Base-by-base conservation (phyloP, 2,329 filamentous ascomycete species). In the Helicocarpus griseus region DNA sequence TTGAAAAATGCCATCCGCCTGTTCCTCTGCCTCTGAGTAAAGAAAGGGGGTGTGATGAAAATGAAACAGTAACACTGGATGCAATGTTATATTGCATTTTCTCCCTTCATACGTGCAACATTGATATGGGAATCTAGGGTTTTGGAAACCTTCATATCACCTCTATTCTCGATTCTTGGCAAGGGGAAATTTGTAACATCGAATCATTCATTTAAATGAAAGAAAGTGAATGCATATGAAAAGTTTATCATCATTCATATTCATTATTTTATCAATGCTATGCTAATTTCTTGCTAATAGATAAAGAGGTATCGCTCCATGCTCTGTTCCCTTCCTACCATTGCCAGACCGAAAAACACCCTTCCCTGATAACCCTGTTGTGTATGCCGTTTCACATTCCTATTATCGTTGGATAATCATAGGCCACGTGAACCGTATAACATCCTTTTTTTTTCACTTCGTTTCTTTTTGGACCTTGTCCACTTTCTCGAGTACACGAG, bases 401-500 rank as follows among this genome's bases (percentile, higher is more conserved):
- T 21, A n/a, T 41, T 6, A n/a, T 41, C 13, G 22, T 26, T 26
- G 39, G n/a, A n/a, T n/a, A n/a, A n/a, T n/a, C n/a, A n/a, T n/a
- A n/a, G n/a, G n/a, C n/a, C n/a, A n/a, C n/a, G n/a, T n/a, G 13
- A n/a, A 8, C 6, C 40, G 22, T 44, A 44, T 28, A 35, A 48
- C 19, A 35, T 8, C 2, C 2, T 2, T 39, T 5, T 8, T 40
- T 9, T 4, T 43, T 51, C 67, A 72, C 61, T 70, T 71, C 54
- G 65, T 61, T 49, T 70, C 71, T 36, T 63, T 63, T 73, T 96
- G 89, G 28, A 97, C 90, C 68, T 85, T 87, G 73, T 86, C 79
- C 53, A 97, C 89, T 53, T 91, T 76, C 62, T 86, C 77, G 44
- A 89, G 78, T 31, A 96, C 80, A 64, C 83, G 78, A 53, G 80